Conservation (phyloP, 805 yeast genomes). For the Metschnikowia similis region DNA sequence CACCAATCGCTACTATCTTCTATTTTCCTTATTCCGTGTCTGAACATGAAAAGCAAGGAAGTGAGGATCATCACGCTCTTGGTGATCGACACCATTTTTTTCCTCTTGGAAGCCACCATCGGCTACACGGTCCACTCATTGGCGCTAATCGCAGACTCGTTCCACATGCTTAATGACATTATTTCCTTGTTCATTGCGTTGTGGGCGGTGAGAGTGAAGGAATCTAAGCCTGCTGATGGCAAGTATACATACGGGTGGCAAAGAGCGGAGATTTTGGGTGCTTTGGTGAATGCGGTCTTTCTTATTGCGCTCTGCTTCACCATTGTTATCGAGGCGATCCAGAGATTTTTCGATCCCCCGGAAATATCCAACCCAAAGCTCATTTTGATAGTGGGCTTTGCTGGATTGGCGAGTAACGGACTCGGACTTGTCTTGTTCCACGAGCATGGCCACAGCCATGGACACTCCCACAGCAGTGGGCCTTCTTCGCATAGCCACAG, state of each 20-base stretch:
- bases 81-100: constrained; percentile 74
- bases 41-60: constrained; percentile 52
- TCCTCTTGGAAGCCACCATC: constrained; percentile 76
- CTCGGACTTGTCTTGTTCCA: constrained; percentile 85
- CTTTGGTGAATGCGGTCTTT: constrained; percentile 89
- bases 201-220: constrained; percentile 94
- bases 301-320: constrained; percentile 88
- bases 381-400: constrained; percentile 74
- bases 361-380: constrained; percentile 77
- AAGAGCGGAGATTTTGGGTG: constrained; percentile 95
- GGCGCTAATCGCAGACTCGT: constrained; percentile 93
- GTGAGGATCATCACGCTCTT: constrained; percentile 67
- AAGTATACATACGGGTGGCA: constrained; percentile 97
- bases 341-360: constrained; percentile 79
- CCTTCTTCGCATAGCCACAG: constrained; percentile 16
- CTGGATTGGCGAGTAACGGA: constrained; percentile 79
- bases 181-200: constrained; percentile 84
- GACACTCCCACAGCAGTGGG: constrained; percentile 14
- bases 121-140: constrained; percentile 92
- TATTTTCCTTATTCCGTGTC: background rate
- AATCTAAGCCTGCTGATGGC: constrained; percentile 74
- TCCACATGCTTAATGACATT: constrained; percentile 96
- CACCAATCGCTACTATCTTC: background rate
- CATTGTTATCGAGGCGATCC: constrained; percentile 87
- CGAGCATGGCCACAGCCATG: constrained; percentile 52